Evolutionary conservation across 2,329 filamentous ascomycete species (phyloP).

Genomic region (Aspergillus sp.): DNA sequence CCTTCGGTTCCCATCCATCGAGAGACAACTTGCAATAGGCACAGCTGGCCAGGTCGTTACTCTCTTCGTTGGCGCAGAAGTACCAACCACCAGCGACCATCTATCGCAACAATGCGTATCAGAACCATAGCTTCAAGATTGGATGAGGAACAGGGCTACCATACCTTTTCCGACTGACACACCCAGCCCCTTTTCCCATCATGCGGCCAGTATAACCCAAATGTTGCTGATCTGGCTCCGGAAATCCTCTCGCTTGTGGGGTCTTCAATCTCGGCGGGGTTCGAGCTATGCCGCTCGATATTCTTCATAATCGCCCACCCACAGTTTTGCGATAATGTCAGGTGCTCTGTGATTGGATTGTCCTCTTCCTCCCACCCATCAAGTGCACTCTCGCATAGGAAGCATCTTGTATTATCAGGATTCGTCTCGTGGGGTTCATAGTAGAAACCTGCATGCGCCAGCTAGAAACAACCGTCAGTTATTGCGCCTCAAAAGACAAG

Average conservation of each 20-base stretch:
- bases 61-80: constrained; percentile 76
- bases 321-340: constrained; percentile 74
- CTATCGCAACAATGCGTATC: constrained; percentile 37
- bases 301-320: constrained; percentile 77
- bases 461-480: constrained; percentile 45
- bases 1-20: constrained; percentile 89
- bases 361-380: constrained; percentile 91
- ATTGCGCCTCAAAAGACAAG: constrained; percentile 4
- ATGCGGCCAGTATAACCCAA: constrained; percentile 80
- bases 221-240: constrained; percentile 74
- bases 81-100: constrained; percentile 91
- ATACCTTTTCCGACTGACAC: constrained; percentile 79
- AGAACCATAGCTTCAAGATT: neutral
- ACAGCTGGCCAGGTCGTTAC: constrained; percentile 84
- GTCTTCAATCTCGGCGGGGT: constrained; percentile 55
- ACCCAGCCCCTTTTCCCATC: constrained; percentile 82
- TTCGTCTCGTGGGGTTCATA: constrained; percentile 69
- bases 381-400: constrained; percentile 73
- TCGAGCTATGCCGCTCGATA: constrained; percentile 40
- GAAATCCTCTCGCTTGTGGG: constrained; percentile 65
- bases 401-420: constrained; percentile 85
- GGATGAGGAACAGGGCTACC: constrained; percentile 11
- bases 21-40: constrained; percentile 83
- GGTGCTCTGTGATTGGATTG: constrained; percentile 74
- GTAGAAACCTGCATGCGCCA: constrained; percentile 87